Percentiles rank a stretch among this genome's conserved stretches.
Evolutionary conservation across 192 early-diverging fungal species (phyloP).

Genomic region (Backusella morwellensis): DNA sequence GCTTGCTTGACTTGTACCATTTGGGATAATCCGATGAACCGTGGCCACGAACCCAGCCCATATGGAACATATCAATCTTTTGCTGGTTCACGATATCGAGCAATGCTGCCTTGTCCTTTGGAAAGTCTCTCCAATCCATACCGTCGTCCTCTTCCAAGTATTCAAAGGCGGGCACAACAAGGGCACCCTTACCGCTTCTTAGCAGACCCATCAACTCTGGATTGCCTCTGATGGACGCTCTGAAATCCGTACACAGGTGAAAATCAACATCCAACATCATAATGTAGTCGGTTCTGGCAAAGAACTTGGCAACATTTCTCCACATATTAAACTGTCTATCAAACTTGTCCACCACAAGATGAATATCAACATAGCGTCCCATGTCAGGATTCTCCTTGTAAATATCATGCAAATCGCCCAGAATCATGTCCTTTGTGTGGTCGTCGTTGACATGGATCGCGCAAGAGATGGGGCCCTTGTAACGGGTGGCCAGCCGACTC

Average conservation of each 20-base stretch:
- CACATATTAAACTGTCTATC: conserved; percentile 67
- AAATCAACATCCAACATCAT: conserved; percentile 65
- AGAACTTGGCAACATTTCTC: conserved; percentile 63
- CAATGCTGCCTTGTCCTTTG: conserved; percentile 42
- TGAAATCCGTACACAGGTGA: conserved; percentile 54
- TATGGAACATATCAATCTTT: conserved; percentile 58
- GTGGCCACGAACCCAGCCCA: conserved; percentile 50
- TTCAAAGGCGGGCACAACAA: conserved; percentile 62
- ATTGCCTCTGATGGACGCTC: conserved; percentile 33
- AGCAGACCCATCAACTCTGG: conserved; percentile 41
- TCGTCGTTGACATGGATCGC: conserved; percentile 59
- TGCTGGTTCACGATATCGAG: conserved; percentile 41
- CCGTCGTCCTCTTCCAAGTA: conserved; percentile 52
- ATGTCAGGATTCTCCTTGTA: conserved; percentile 51
- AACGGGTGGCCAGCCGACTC: conserved; percentile 47
- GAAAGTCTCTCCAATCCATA: conserved; percentile 49
- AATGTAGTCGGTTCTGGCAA: conserved; percentile 57
- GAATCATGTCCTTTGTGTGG: conserved; percentile 42
- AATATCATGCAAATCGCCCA: conserved; percentile 47
- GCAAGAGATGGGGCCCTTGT: conserved; percentile 58
- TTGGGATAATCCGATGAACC: conserved; percentile 56
- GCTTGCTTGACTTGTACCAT: conserved; percentile 44
- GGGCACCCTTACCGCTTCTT: conserved; percentile 44
- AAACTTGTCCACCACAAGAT: conserved; percentile 60
- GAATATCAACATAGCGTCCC: conserved; percentile 51